These are phyloP conservation scores for Tympanopsis confertula DNA, from an alignment of 2,329 filamentous ascomycete genomes.

Conservation along the genomic window DNA sequence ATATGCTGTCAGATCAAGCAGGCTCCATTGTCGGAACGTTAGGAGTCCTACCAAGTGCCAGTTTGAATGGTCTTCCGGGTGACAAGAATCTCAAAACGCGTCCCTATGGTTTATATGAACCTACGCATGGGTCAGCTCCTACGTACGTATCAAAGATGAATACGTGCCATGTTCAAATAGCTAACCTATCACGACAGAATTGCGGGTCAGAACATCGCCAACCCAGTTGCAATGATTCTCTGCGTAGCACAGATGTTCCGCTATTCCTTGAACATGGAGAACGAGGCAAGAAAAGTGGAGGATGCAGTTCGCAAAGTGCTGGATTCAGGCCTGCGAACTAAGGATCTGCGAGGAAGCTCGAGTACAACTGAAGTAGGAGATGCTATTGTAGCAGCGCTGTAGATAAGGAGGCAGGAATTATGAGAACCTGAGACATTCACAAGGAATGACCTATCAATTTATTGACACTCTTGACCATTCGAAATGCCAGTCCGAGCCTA, in stretches of 20 bases:
- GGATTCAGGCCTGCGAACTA: background rate
- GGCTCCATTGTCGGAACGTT: slow-evolving; percentile 6
- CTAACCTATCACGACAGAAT: no score
- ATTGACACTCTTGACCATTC: no score
- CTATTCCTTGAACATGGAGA: slow-evolving; percentile 1
- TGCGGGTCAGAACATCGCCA: slow-evolving; percentile 1
- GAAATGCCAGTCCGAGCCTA: no score
- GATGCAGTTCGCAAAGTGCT: background rate
- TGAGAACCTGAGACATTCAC: no score
- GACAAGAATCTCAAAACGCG: background rate
- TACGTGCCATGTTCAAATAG: no score
- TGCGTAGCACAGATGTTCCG: background rate
- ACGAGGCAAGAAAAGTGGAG: background rate
- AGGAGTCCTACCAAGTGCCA: background rate
- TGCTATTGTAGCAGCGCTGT: background rate
- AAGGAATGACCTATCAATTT: no score
- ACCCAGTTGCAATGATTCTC: slow-evolving; percentile 1
- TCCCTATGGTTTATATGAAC: background rate
- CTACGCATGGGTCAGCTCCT: background rate
- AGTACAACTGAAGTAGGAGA: background rate
- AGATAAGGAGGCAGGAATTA: no score
- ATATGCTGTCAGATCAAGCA: slow-evolving; percentile 12
- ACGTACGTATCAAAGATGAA: background rate
- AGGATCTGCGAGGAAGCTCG: background rate
- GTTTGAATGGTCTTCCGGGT: background rate